Base-by-base conservation (phyloP, 306 rosid species). In the Rosa lucieae region DNA sequence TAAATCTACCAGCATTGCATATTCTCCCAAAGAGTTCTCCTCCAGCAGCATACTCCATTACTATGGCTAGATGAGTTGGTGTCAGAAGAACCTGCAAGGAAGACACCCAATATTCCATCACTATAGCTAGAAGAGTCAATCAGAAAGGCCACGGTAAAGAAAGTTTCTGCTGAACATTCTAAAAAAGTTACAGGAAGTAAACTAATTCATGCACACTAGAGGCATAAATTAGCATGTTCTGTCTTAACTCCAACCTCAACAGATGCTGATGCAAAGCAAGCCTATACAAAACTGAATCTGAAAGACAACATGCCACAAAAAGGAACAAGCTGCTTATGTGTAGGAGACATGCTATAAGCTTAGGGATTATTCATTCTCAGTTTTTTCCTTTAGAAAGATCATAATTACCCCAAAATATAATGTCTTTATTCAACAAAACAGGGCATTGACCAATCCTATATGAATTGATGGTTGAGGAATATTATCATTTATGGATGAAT, bases 1-100 rank as follows among this genome's bases (percentile, higher is more conserved):
- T 74, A 72, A 93, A 93, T 89, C 93, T 85, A 81, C 98, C 97
- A 21, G 92, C 92, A 79, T 39, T 87, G 72, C 89, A 84, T 62
- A 93, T 93, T 84, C 97, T 87, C 78, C 81, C 91, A 61, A 87
- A 93, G 70, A 91, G 93, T 81, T 93, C 98, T 67, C 98, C 98
- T 70, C 94, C 98, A 1, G 92, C 86, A 13, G 98, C 97, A 66
- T 93, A 93, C 88, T 93, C 98, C 98, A 93, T 93, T 44, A 93
- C 93, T 78, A 93, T 89, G 11, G 85, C 97, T 51, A 93, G 89
- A 88, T 93, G 93, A 63, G 97, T 93, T 77, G 97, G 91, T 44
- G 97, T 93, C 82, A 91, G 83, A 72, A 84, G 78, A 17, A 91
- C 93, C 98, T 93, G 85, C 79, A 84, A 82, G 62, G 71, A 83